phyloP scores from a whole-genome alignment of 2,329 filamentous ascomycete genomes.

The Fusarium zealandicum region DNA sequence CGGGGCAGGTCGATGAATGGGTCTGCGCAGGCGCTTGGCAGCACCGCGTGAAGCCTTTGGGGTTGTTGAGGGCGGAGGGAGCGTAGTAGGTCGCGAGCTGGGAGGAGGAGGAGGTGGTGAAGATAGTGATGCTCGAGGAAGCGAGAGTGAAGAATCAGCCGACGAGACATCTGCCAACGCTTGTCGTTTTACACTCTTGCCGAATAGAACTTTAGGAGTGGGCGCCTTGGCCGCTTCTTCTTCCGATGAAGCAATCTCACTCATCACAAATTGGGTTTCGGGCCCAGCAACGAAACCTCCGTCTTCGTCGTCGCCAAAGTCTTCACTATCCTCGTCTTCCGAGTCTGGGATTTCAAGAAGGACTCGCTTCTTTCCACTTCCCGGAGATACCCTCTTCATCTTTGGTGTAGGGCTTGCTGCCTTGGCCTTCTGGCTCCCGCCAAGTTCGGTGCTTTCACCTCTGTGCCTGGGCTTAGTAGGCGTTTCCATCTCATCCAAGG shows the following conservation, averaged over 20 bases:
- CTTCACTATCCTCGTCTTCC: slow-evolving; percentile 52
- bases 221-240: slow-evolving; percentile 25
- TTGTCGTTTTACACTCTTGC: background rate
- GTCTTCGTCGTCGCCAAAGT: slow-evolving; percentile 34
- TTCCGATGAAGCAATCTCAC: slow-evolving; percentile 43
- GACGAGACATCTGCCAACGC: slow-evolving; percentile 17
- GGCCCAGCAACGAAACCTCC: slow-evolving; percentile 40
- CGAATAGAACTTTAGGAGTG: slow-evolving; percentile 2
- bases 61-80: slow-evolving; percentile 23
- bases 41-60: slow-evolving; percentile 13
- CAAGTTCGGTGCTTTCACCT: slow-evolving; percentile 32
- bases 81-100: slow-evolving; percentile 29
- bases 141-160: slow-evolving; percentile 19
- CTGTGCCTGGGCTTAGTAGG: slow-evolving; percentile 34
- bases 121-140: slow-evolving; percentile 10
- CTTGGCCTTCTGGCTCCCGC: slow-evolving; percentile 17
- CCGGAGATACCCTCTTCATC: slow-evolving; percentile 33
- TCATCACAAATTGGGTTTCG: slow-evolving; percentile 48
- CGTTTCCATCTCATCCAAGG: slow-evolving; percentile 34
- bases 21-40: slow-evolving; percentile 39
- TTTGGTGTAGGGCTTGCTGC: slow-evolving; percentile 30
- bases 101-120: slow-evolving; percentile 14
- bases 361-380: slow-evolving; percentile 24
- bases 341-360: slow-evolving; percentile 58
- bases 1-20: slow-evolving; percentile 37